These are phyloP conservation scores for Gardenia jasminoides DNA, from an alignment of 257 asterid species.

Conservation along the genomic window DNA sequence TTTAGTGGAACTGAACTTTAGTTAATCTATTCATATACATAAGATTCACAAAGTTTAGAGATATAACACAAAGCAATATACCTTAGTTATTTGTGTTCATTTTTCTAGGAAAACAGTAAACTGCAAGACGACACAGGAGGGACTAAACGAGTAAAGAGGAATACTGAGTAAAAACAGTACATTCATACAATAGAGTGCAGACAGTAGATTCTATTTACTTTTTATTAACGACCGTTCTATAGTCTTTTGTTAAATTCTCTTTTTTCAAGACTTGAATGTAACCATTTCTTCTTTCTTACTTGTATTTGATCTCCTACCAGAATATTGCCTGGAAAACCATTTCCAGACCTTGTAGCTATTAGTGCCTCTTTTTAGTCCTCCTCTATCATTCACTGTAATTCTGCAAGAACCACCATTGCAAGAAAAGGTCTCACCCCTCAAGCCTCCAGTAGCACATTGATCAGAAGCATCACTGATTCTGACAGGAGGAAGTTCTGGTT, in stretches of 20 bases:
- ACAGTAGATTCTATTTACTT: conserved; percentile 1
- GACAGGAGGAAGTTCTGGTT: conserved; percentile 25
- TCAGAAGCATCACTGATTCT: conserved; percentile 41
- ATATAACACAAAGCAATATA: conserved; percentile 4
- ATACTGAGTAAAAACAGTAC: conserved; percentile 4
- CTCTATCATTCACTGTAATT: conserved; percentile 42
- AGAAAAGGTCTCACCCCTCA: conserved; percentile 13
- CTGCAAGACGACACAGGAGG: background rate
- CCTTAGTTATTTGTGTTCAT: conserved; percentile 6
- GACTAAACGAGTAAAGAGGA: conserved; percentile 4
- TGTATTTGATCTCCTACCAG: conserved; percentile 33
- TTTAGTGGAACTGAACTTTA: background rate
- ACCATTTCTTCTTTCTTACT: conserved; percentile 35
- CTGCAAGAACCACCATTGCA: conserved; percentile 49
- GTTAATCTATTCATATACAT: background rate
- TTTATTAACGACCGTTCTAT: background rate
- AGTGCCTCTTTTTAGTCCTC: conserved; percentile 42
- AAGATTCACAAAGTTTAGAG: background rate
- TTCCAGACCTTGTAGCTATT: conserved; percentile 70
- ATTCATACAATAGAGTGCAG: conserved; percentile 1
- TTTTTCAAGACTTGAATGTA: conserved; percentile 23
- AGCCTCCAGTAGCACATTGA: conserved; percentile 30
- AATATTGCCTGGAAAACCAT: conserved; percentile 70
- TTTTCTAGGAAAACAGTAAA: conserved; percentile 4
- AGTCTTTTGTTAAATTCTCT: background rate